phyloP scores from a whole-genome alignment of 495 filamentous ascomycete species.

The Tetracladium setigerum region DNA sequence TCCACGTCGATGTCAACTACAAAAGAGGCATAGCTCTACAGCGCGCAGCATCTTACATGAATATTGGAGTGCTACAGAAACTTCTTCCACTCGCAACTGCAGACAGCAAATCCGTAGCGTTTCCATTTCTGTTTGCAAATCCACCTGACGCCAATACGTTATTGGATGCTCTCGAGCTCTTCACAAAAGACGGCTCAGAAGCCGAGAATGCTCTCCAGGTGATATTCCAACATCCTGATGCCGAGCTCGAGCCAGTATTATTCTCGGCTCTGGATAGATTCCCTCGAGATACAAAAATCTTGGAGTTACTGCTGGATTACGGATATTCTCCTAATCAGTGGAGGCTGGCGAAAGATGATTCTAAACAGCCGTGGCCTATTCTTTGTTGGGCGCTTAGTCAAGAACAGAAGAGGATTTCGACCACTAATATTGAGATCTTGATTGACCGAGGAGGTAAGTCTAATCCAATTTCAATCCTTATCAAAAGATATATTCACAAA shows the following conservation, averaged over 20 bases:
- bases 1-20: neutral
- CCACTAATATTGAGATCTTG: neutral
- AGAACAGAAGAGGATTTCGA: neutral
- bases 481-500: neutral
- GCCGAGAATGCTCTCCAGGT: neutral
- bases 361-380: neutral
- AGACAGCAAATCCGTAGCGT: neutral
- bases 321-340: slow-evolving; percentile 1
- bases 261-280: neutral
- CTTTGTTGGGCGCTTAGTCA: neutral
- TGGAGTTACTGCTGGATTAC: neutral
- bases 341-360: neutral
- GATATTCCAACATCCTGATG: neutral
- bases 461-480: neutral
- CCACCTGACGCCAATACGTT: neutral
- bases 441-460: slow-evolving; percentile 3
- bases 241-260: neutral
- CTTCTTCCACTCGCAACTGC: neutral
- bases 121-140: neutral
- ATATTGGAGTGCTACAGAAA: neutral
- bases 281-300: neutral
- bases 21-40: slow-evolving; percentile 1
- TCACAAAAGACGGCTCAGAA: neutral
- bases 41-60: neutral
- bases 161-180: neutral